Evolutionary conservation across 2,329 filamentous ascomycete species (phyloP), one percentile per base, ranked within the genome.

Genomic region (Massarina eburnea): DNA sequence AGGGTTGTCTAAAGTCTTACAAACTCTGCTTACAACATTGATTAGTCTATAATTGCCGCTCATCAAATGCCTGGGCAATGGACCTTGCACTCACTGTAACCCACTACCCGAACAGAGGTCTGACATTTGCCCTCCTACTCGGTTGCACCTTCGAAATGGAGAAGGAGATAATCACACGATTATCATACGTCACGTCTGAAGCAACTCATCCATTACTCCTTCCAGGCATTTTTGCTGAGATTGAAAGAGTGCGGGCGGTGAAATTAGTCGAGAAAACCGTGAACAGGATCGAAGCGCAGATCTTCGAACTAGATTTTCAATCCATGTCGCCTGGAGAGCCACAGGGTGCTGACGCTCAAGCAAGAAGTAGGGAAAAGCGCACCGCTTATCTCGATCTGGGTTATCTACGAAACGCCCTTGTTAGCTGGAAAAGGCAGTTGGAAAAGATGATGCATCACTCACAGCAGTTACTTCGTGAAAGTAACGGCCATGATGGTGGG

Each of bases 31-130:
- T 24, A 45, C 41, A 4, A 17, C 30, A 14, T 3, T 5, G 5
- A 37, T 41, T 21, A 59, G 57, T 59, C 1, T 59, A 56, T 36
- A 56, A 45, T 36, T 59, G 52, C 24, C 54, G 57, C 8, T 49
- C 54, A 1, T 30, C 48, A 8, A 54, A 58, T 15, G 42, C 54
- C 14, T 59, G 57, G 57, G 33, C 29, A 2, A 37, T 9, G 12
- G 57, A 59, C 42, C 22, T 56, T 10, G 57, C 54, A 15, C 15
- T 59, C 14, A 48, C 54, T 9, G 39, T 41, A 8, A 59, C 57
- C 9, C 38, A 57, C 37, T 52, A 48, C 22, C 40, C 46, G 1
- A 5, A 41, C 20, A 27, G 4, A 2, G 41, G 49, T 3, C 21
- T 58, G 22, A 53, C 47, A 2, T 56, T 48, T 34, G 41, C 51